Conservation (phyloP, 192 early-diverging fungal species). For the Funneliformis geosporum region DNA sequence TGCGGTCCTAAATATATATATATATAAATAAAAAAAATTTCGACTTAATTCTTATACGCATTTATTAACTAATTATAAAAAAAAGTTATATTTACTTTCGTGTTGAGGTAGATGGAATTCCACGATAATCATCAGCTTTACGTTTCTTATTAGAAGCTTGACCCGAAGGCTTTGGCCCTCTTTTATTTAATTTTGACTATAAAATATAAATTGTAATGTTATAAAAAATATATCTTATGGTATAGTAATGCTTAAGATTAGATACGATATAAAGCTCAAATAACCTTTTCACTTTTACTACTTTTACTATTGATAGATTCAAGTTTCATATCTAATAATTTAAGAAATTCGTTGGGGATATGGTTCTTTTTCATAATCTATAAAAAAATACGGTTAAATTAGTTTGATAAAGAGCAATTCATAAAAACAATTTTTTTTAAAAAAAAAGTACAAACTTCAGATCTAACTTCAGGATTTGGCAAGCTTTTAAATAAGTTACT, state of each 20-base stretch:
- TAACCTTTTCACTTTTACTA: conserved; percentile 14
- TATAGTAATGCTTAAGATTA: background rate
- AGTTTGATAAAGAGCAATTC: background rate
- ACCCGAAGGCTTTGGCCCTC: background rate
- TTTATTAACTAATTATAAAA: background rate
- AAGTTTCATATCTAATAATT: conserved; percentile 22
- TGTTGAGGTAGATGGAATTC: background rate
- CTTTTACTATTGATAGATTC: background rate
- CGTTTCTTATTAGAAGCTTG: conserved; percentile 15
- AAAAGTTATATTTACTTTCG: background rate
- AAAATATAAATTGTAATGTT: background rate
- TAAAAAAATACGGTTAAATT: background rate
- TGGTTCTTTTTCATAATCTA: conserved; percentile 26
- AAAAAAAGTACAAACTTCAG: conserved; percentile 37
- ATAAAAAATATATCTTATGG: background rate
- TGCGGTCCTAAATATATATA: background rate
- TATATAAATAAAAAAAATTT: background rate
- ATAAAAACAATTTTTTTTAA: background rate
- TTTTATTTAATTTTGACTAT: background rate
- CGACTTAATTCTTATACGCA: background rate
- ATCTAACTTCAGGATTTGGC: conserved; percentile 36
- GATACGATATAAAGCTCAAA: background rate
- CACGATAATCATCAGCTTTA: background rate
- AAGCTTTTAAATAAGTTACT: conserved; percentile 66
- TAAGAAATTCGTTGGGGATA: conserved; percentile 26